Evolutionary conservation across 306 rosid species (phyloP), one percentile per base, ranked within the genome.

Genomic region (Rosa rugosa): DNA sequence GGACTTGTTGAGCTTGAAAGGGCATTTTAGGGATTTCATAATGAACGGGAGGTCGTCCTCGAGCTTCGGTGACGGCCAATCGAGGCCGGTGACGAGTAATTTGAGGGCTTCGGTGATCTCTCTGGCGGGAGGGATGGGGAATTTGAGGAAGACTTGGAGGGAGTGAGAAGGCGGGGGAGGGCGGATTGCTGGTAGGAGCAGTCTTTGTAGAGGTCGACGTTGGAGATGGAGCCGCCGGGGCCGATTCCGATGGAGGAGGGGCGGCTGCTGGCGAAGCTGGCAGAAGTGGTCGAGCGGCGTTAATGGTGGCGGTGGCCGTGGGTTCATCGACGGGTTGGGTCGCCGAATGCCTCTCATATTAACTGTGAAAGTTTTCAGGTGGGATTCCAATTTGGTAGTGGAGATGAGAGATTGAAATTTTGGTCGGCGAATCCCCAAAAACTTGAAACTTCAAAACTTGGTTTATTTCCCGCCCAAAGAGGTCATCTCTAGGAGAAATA

Each of bases 201-300:
- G 10, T 95, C 99, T 80, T 95, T 95, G 94, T 95, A 95, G 77
- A 88, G 81, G 75, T 95, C 98, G 47, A 89, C 18, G 66, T 79
- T 4, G 5, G 83, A 53, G 42, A 81, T 17, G n/a, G 89, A 78
- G 68, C 78, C 81, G 69, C 85, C 86, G 65, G 79, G 83, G 71
- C 86, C 87, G 63, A 79, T 8, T 11, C 96, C 98, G 23, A 76
- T 81, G 31, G 91, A 85, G 60, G 99, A 92, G 0, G 96, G 99
- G 13, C 96, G 98, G 87, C 92, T 95, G 69, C 98, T 91, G 66
- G 83, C 97, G 62, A 93, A 87, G 79, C 98, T 91, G 18, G 75
- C 77, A 60, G 71, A 75, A 75, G 79, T 27, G 79, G 0, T 45
- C 79, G 11, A 75, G 69, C 1, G 79, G 83, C n/a, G 69, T 60